Evolutionary conservation across 768 basidiomycete species (phyloP), one percentile per base, ranked within the genome.

Genomic region (Pleurotus ostreatus): DNA sequence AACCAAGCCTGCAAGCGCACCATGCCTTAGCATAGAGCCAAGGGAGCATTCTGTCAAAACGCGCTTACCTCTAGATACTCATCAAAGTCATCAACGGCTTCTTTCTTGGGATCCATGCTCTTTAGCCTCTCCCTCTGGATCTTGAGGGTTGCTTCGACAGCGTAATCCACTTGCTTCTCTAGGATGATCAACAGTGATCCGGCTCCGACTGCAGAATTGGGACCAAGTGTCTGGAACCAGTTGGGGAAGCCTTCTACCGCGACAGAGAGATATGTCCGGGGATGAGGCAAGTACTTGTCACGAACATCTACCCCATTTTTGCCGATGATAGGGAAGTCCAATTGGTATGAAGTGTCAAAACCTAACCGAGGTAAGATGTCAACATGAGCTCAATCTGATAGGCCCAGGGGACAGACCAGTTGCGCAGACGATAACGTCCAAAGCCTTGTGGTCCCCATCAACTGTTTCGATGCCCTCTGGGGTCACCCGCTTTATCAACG

Each of bases 191-290:
- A 63, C n/a, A 87, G 65, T 13, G 80, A 80, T 0, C 84, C 83
- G 0, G 78, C 72, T 2, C 81, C 82, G 13, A 85, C 76, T 6
- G 61, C 74, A 0, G 81, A 72, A 63, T 84, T 85, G 2, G 86
- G 85, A 0, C 85, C 85, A 8, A 80, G 62, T 16, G 70, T 63
- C 54, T 77, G 71, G 72, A 86, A 86, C 77, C 78, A 81, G 67
- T 86, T 88, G n/a, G 87, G 86, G 68, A 87, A 86, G 6, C 80
- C 83, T 46, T 85, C 80, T 16, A 82, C 75, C 18, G 79, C 77
- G 30, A 86, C 63, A 5, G 80, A 74, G 5, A 88, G 73, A 65
- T 89, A 89, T 3, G 82, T 78, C 9, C 67, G 66, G 2, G 85
- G 83, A 60, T 82, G 73, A 2, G 84, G 81, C 1, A 66, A 71